Evolutionary conservation across 805 yeast species (phyloP).

Genomic region (Candida ovalis): DNA sequence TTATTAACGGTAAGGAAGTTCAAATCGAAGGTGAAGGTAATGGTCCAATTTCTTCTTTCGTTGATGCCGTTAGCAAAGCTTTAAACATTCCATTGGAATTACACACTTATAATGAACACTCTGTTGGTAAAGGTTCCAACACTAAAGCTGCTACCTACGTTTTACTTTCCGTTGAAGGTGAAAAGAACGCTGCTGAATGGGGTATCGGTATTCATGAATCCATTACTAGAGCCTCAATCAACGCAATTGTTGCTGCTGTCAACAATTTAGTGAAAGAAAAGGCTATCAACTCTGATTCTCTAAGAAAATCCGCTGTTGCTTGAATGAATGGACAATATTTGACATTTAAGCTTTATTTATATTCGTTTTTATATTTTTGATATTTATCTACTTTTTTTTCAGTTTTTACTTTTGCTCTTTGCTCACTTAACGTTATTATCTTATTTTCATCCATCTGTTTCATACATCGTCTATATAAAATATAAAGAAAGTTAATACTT

Average conservation of each 20-base stretch:
- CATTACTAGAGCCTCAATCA: slow-evolving; percentile 80
- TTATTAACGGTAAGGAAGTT: slow-evolving; percentile 31
- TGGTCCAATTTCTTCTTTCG: slow-evolving; percentile 74
- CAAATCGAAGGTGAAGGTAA: slow-evolving; percentile 60
- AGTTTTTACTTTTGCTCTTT: not conserved
- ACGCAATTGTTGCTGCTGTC: slow-evolving; percentile 61
- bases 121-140: slow-evolving; percentile 66
- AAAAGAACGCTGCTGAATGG: slow-evolving; percentile 45
- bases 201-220: slow-evolving; percentile 93
- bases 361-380: not conserved
- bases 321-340: not conserved
- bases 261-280: slow-evolving; percentile 38
- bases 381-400: not conserved
- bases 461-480: not conserved
- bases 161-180: slow-evolving; percentile 22
- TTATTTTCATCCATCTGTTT: not conserved
- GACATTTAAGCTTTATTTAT: not conserved
- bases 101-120: slow-evolving; percentile 66
- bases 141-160: slow-evolving; percentile 77
- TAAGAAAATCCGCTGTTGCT: slow-evolving; percentile 2
- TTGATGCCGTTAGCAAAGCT: slow-evolving; percentile 55
- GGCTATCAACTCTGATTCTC: slow-evolving; percentile 10
- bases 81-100: slow-evolving; percentile 57
- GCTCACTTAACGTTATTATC: too few species aligned
- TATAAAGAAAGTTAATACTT: too few species aligned